Conservation (phyloP, 2,329 filamentous ascomycete species). For the Trichophyton rubrum region DNA sequence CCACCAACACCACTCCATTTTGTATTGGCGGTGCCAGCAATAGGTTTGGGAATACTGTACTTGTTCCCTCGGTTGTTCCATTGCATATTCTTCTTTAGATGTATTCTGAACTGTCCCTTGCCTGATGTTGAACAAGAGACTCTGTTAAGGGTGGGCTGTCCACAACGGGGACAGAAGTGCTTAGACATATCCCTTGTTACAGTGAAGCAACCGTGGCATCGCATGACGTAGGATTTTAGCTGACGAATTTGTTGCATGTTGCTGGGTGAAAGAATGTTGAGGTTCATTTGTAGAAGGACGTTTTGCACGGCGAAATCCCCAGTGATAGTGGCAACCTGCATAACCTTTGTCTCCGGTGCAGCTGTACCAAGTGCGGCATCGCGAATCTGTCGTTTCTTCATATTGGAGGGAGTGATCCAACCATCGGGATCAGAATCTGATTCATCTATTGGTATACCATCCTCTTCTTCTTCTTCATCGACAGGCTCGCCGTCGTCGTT, state of each 20-base stretch:
- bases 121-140: constrained; percentile 75
- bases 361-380: constrained; percentile 43
- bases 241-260: constrained; percentile 67
- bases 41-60: constrained; percentile 84
- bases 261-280: constrained; percentile 67
- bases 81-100: constrained; percentile 90
- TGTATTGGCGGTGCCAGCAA: constrained; percentile 66
- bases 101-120: constrained; percentile 67
- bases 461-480: constrained; percentile 20
- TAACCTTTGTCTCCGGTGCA: constrained; percentile 46
- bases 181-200: constrained; percentile 70
- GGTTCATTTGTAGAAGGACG: constrained; percentile 84
- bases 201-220: constrained; percentile 88
- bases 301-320: constrained; percentile 98
- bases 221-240: constrained; percentile 76
- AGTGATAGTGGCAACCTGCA: constrained; percentile 84
- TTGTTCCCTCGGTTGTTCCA: constrained; percentile 89
- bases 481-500: constrained; percentile 11
- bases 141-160: constrained; percentile 72
- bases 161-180: constrained; percentile 88
- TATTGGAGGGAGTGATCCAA: constrained; percentile 91
- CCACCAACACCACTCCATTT: constrained; percentile 55
- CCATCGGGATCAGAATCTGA: constrained; percentile 47
- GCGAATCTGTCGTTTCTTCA: constrained; percentile 68
- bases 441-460: constrained; percentile 14